Base-by-base conservation (phyloP, 1,284 basidiomycete genomes). In the Fomitopsis pinicola region DNA sequence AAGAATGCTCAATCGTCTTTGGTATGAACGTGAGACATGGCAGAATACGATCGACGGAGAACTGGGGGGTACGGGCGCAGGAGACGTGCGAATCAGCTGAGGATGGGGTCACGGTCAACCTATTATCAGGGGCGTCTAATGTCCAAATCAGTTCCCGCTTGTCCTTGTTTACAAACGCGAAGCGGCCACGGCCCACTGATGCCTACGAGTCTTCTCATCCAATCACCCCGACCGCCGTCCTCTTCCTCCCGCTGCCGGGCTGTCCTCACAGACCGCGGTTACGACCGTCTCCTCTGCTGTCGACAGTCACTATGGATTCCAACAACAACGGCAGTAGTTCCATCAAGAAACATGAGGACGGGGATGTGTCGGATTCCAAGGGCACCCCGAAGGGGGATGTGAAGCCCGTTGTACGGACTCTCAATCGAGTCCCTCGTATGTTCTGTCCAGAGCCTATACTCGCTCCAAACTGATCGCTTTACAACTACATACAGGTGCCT, bases 391-490 rank as follows among this genome's bases (percentile, higher is more conserved):
- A 88, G 75, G 78, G 79, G 50, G 87, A 89, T 64, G 70, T 82
- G 42, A 92, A 92, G 70, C 86, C 89, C 19, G 75, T 78, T 50
- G 85, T 84, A 59, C 88, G 89, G 76, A 88, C 89, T 9, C 77
- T 92, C 69, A 92, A 92, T 76, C 82, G 91, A 75, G 91, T 93
- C 19, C 91, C 91, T 66, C 87, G 91, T 92, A 79, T 68, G 89
- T 80, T 63, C 33, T 44, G 14, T 45, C 19, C 17, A 9, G 8
- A 36, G 15, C 55, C 8, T 26, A 26, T 42, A 19, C 40, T 33
- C 4, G 19, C 28, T 38, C 19, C 33, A 19, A 22, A 15, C 15
- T 28, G 10, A n/a, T 60, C 42, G 26, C 30, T 4, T 42, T 44
- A 6, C 40, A 5, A n/a, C 42, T 1, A 4, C 30, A 30, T 64